phyloP scores from a whole-genome alignment of 768 basidiomycete species.

The Vararia minispora region DNA sequence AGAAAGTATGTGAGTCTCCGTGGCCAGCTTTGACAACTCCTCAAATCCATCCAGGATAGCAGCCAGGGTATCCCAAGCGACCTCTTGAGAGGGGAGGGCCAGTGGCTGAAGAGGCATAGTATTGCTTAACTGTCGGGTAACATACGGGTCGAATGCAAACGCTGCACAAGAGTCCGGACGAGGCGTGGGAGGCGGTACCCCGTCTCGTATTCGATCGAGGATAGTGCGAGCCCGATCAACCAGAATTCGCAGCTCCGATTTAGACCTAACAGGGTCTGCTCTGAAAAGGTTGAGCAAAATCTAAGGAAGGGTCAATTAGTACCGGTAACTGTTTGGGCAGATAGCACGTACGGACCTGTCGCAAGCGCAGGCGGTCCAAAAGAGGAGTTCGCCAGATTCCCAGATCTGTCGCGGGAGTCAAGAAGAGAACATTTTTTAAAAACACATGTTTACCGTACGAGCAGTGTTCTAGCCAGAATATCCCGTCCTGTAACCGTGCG shows the following conservation, averaged over 20 bases:
- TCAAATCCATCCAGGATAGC: slow-evolving; percentile 44
- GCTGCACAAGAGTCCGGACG: slow-evolving; percentile 33
- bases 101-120: slow-evolving; percentile 60
- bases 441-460: slow-evolving; percentile 24
- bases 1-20: no score
- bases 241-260: slow-evolving; percentile 25
- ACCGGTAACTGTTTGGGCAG: no score
- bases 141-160: slow-evolving; percentile 53
- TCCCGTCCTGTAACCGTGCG: slow-evolving; percentile 46
- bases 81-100: slow-evolving; percentile 33
- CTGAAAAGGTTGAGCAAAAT: slow-evolving; percentile 40
- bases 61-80: slow-evolving; percentile 41
- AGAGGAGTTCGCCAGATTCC: slow-evolving; percentile 8
- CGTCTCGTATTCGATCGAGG: slow-evolving; percentile 28
- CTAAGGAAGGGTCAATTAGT: slow-evolving; percentile 23
- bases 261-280: slow-evolving; percentile 26
- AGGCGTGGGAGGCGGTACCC: slow-evolving; percentile 26
- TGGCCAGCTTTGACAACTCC: slow-evolving; percentile 37
- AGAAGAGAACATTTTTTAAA: background rate
- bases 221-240: slow-evolving; percentile 29
- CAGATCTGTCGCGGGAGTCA: no score
- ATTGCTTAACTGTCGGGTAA: slow-evolving; percentile 55
- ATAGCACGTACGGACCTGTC: no score
- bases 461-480: slow-evolving; percentile 43
- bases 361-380: no score